phyloP scores from a whole-genome alignment of 2,329 filamentous ascomycete genomes.

The Alternaria sp. region DNA sequence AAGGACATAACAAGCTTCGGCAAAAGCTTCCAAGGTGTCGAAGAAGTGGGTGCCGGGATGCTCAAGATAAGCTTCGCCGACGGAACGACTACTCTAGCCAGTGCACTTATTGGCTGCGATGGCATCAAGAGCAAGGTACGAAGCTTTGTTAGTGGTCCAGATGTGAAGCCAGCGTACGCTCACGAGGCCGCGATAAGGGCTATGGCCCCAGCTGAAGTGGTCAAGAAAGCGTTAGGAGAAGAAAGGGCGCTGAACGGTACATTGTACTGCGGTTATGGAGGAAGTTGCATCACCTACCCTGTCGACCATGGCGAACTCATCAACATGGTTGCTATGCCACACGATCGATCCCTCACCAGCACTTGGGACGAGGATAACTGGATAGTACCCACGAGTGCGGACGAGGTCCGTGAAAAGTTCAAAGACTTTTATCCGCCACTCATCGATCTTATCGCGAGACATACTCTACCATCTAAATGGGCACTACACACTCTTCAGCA shows the following conservation, averaged over 20 bases:
- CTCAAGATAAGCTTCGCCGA: constrained; percentile 49
- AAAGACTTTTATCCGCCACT: constrained; percentile 20
- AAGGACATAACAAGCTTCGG: constrained; percentile 22
- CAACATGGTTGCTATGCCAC: constrained; percentile 51
- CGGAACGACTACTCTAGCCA: constrained; percentile 49
- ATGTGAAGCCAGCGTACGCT: constrained; percentile 57
- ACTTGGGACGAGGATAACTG: constrained; percentile 18
- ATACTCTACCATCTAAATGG: constrained; percentile 53
- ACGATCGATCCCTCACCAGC: constrained; percentile 9
- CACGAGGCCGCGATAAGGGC: constrained; percentile 66
- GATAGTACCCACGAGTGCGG: constrained; percentile 23
- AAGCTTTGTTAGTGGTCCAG: constrained; percentile 57
- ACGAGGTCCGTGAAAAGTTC: constrained; percentile 26
- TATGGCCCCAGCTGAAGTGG: constrained; percentile 63
- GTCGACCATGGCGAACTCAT: constrained; percentile 62
- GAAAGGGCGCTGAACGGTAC: constrained; percentile 57
- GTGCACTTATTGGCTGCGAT: constrained; percentile 65
- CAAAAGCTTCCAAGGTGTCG: constrained; percentile 24
- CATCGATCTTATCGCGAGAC: constrained; percentile 15
- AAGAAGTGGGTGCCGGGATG: constrained; percentile 17
- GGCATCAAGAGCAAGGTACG: constrained; percentile 66
- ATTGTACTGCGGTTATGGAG: constrained; percentile 63
- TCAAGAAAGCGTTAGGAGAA: constrained; percentile 54
- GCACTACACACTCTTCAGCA: constrained; percentile 60
- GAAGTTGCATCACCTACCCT: constrained; percentile 66